Conservation (phyloP, 495 filamentous ascomycete species). For the Neurospora tetrasperma region DNA sequence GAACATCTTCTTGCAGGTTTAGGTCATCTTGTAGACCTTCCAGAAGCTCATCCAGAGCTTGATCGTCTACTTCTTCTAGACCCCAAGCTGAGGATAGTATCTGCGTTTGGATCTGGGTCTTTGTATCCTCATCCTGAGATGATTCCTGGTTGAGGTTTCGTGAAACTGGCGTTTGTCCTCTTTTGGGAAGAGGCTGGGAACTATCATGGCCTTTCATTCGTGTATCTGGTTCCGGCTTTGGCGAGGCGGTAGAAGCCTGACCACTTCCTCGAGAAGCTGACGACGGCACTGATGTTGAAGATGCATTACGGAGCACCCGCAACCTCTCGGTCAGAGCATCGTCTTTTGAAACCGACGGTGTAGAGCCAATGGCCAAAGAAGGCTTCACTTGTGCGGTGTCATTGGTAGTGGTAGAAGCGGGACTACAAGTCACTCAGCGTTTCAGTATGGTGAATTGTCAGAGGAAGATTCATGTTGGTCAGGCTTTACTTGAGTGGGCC, state of each 20-base stretch:
- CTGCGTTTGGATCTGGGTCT: neutral
- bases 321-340: constrained; percentile 34
- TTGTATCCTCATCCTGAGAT: neutral
- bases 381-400: neutral
- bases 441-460: neutral
- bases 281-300: neutral
- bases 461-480: neutral
- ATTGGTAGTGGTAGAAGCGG: neutral
- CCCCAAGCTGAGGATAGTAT: constrained; percentile 6
- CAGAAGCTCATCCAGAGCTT: constrained; percentile 28
- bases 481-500: constrained; percentile 24
- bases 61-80: constrained; percentile 19
- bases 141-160: constrained; percentile 1
- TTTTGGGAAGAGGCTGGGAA: neutral
- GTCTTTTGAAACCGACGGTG: constrained; percentile 26
- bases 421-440: neutral
- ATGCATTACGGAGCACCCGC: constrained; percentile 28
- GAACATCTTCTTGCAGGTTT: constrained; percentile 9
- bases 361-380: constrained; percentile 1
- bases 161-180: neutral
- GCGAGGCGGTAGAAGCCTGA: neutral
- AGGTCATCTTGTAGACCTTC: constrained; percentile 19
- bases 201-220: neutral
- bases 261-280: neutral
- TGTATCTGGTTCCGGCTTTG: neutral